A percentile compares a stretch with the other conserved stretches of the same genome.
These are phyloP conservation scores for Mortierella hygrophila DNA, from an alignment of 192 early-diverging fungal genomes.

Conservation along the genomic window DNA sequence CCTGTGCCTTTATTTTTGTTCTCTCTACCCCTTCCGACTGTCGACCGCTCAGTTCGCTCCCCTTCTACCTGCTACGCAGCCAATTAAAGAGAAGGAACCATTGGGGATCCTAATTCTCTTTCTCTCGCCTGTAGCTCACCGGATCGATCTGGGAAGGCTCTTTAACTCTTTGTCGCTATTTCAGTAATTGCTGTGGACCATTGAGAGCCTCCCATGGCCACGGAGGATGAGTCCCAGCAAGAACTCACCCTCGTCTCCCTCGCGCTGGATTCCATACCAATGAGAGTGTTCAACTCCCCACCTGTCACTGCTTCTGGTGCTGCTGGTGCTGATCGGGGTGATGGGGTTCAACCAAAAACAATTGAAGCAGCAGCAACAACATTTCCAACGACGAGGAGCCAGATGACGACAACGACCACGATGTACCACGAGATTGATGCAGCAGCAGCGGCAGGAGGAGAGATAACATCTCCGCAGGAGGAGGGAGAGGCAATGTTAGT, in stretches of 20 bases:
- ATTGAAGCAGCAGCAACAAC: background rate
- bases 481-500: background rate
- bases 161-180: background rate
- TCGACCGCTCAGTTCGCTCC: background rate
- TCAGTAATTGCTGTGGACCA: background rate
- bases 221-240: constrained; percentile 27
- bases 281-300: background rate
- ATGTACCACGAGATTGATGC: constrained; percentile 15
- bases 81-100: background rate
- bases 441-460: background rate
- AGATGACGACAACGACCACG: background rate
- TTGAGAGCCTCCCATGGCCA: constrained; percentile 25
- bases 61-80: background rate
- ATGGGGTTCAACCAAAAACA: background rate
- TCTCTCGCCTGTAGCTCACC: background rate
- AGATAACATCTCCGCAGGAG: background rate
- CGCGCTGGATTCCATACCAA: background rate
- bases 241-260: constrained; percentile 22
- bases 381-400: background rate
- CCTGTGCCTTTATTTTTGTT: background rate
- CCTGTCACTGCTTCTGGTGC: background rate
- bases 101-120: background rate
- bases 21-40: background rate
- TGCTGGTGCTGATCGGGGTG: background rate
- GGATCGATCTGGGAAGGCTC: background rate